These are phyloP conservation scores for Fusarium begoniae DNA, from an alignment of 2,329 filamentous ascomycete species.

Conservation along the genomic window DNA sequence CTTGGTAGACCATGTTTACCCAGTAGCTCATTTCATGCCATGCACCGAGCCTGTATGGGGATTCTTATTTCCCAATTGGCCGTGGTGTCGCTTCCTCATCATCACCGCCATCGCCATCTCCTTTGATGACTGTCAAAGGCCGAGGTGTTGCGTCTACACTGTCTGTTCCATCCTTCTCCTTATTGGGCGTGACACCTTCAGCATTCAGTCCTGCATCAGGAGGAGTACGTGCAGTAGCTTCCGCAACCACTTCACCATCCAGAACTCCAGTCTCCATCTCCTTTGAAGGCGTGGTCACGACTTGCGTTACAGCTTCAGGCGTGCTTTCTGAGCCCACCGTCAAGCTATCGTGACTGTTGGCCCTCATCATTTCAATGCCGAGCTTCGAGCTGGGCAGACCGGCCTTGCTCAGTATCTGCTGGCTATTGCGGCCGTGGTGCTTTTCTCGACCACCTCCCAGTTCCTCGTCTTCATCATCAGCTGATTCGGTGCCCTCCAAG, in stretches of 20 bases:
- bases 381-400: slow-evolving; percentile 84
- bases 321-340: slow-evolving; percentile 60
- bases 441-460: slow-evolving; percentile 64
- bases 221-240: slow-evolving; percentile 35
- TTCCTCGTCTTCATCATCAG: slow-evolving; percentile 95
- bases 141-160: slow-evolving; percentile 57
- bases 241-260: slow-evolving; percentile 17
- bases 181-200: slow-evolving; percentile 6
- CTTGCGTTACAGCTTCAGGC: slow-evolving; percentile 62
- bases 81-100: slow-evolving; percentile 54
- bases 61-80: slow-evolving; percentile 41
- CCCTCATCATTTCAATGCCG: slow-evolving; percentile 97
- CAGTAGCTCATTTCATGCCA: not conserved
- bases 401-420: slow-evolving; percentile 55
- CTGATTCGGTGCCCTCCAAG: slow-evolving; percentile 81
- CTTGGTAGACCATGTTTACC: not conserved
- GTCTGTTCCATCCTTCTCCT: slow-evolving; percentile 21
- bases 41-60: not conserved
- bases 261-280: slow-evolving; percentile 49
- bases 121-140: slow-evolving; percentile 40
- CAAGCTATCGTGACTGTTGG: slow-evolving; percentile 90
- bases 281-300: slow-evolving; percentile 58
- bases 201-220: slow-evolving; percentile 33
- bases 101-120: slow-evolving; percentile 13
- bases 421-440: slow-evolving; percentile 59